A percentile compares a stretch with the other conserved stretches of the same genome.
These are phyloP conservation scores for Cairneyella variabilis DNA, from an alignment of 495 filamentous ascomycete species.

Conservation along the genomic window DNA sequence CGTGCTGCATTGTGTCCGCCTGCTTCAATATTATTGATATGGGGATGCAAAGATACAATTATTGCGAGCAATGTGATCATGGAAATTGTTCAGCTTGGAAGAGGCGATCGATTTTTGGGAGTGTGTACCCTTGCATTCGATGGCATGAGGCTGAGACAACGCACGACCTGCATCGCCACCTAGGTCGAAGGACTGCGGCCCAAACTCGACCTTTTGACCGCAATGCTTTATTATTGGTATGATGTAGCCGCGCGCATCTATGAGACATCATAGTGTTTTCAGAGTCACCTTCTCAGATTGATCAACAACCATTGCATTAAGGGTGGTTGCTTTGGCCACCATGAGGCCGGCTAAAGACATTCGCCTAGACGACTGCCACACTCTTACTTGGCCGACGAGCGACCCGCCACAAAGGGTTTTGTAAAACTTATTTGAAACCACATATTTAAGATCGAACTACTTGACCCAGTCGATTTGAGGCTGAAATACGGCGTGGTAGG, in stretches of 20 bases:
- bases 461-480: neutral
- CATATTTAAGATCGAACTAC: neutral
- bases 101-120: neutral
- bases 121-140: neutral
- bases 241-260: neutral
- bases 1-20: neutral
- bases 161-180: neutral
- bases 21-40: neutral
- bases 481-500: neutral
- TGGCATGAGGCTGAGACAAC: neutral
- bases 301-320: neutral
- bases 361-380: neutral
- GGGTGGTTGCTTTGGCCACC: neutral
- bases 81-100: neutral
- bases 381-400: neutral
- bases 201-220: neutral
- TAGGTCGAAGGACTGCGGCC: neutral
- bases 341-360: neutral
- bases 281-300: neutral
- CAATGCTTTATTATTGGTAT: neutral
- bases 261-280: neutral
- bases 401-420: neutral
- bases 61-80: neutral
- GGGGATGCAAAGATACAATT: neutral
- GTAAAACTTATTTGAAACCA: neutral